Evolutionary conservation across 768 basidiomycete species (phyloP).

Genomic region (Coprinopsis strossmayeri): DNA sequence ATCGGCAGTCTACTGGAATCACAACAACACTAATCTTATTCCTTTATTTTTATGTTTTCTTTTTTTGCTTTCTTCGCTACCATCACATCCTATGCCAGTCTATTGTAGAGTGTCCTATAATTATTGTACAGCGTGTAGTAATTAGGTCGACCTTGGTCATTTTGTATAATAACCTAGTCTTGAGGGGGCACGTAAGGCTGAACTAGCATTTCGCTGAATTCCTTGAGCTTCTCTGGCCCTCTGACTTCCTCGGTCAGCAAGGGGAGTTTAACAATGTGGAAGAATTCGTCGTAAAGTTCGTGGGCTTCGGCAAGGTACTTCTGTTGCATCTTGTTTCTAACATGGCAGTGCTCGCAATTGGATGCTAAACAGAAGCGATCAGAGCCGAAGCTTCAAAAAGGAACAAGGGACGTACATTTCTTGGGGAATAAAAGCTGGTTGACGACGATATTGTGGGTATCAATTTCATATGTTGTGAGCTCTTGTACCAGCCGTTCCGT

Average conservation of each 20-base stretch:
- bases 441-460: slow-evolving; percentile 98
- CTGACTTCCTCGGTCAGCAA: slow-evolving; percentile 95
- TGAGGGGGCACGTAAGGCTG: slow-evolving; percentile 66
- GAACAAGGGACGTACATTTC: slow-evolving; percentile 47
- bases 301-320: slow-evolving; percentile 96
- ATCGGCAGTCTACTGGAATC: not conserved
- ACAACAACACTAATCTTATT: not conserved
- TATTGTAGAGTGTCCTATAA: not conserved
- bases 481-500: slow-evolving; percentile 98
- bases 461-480: slow-evolving; percentile 89
- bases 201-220: slow-evolving; percentile 90
- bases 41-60: not conserved
- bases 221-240: slow-evolving; percentile 87
- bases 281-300: slow-evolving; percentile 96
- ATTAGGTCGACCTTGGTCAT: not conserved
- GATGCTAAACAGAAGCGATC: slow-evolving; percentile 45
- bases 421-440: slow-evolving; percentile 96
- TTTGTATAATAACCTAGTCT: slow-evolving; percentile 20
- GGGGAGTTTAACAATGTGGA: slow-evolving; percentile 93
- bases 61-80: not conserved
- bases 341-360: slow-evolving; percentile 92
- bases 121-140: not conserved
- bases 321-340: slow-evolving; percentile 96
- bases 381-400: not conserved
- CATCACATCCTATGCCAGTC: not conserved